A percentile compares a stretch with the other conserved stretches of the same genome.
These are phyloP conservation scores for Volvox africanus DNA, from an alignment of 139 green algal species.

Conservation along the genomic window DNA sequence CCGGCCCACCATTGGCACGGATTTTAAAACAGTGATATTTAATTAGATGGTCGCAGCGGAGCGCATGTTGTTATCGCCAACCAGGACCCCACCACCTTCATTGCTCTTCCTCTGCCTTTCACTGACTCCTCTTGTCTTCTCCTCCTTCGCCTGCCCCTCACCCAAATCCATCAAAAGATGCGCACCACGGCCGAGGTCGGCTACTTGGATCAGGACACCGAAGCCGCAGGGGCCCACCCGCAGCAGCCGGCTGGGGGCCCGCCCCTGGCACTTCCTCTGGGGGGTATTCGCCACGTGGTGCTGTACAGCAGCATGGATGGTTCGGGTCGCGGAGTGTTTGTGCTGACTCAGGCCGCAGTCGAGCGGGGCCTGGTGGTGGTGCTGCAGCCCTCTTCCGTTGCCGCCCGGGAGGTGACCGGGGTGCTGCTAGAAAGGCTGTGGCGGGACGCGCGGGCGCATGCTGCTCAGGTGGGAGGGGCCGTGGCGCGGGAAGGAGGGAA, in stretches of 20 bases:
- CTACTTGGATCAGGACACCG: conserved; percentile 72
- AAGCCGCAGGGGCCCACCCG: background rate
- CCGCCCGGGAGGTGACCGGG: conserved; percentile 68
- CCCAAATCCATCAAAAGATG: conserved; percentile 33
- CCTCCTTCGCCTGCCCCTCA: background rate
- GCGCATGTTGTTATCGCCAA: too few species aligned
- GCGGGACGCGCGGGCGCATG: conserved; percentile 61
- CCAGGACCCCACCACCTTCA: too few species aligned
- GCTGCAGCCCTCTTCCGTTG: conserved; percentile 61
- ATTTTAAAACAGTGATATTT: too few species aligned
- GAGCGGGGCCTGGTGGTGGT: conserved; percentile 71
- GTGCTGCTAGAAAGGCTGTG: conserved; percentile 68
- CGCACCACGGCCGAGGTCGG: conserved; percentile 69
- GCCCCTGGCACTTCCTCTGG: conserved; percentile 49
- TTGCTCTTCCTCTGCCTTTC: too few species aligned
- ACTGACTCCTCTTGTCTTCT: background rate
- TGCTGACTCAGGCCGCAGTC: conserved; percentile 69
- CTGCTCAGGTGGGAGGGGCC: background rate
- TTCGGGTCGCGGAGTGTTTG: conserved; percentile 63
- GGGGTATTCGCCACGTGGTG: conserved; percentile 72
- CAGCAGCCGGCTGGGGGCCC: background rate
- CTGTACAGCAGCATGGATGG: conserved; percentile 17
- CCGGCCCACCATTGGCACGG: too few species aligned
- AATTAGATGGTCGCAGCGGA: too few species aligned
- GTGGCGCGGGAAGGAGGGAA: background rate